Evolutionary conservation across 805 yeast genomes (phyloP).

Genomic region (Lipomyces kockii): DNA sequence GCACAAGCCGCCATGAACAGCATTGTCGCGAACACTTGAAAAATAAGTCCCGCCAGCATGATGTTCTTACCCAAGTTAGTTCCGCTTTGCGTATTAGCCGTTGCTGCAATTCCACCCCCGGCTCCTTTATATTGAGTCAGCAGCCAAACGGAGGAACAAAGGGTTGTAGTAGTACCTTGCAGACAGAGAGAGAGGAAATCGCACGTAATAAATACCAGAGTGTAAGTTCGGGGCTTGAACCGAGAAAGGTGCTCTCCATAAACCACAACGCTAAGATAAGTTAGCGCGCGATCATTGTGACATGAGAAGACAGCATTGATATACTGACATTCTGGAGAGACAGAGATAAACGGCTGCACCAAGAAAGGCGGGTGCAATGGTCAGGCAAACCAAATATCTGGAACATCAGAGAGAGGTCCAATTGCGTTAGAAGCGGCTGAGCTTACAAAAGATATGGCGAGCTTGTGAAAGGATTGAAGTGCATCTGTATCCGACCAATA

Average conservation of each 20-base stretch:
- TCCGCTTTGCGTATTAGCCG: background rate
- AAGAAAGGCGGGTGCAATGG: constrained; percentile 8
- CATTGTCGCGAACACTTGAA: background rate
- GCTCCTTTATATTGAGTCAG: constrained; percentile 1
- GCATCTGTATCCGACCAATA: constrained; percentile 4
- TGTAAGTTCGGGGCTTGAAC: constrained; percentile 8
- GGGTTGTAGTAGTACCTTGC: background rate
- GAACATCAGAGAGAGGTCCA: background rate
- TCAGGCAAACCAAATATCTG: constrained; percentile 1
- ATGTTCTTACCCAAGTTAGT: background rate
- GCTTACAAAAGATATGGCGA: constrained; percentile 7
- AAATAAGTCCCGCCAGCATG: constrained; percentile 6
- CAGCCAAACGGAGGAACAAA: background rate
- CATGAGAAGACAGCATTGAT: background rate
- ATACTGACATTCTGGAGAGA: constrained; percentile 4
- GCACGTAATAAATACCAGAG: background rate
- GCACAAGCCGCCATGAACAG: constrained; percentile 3
- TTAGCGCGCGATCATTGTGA: background rate
- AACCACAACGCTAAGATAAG: background rate
- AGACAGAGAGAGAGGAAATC: constrained; percentile 4
- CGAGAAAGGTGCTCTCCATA: constrained; percentile 4
- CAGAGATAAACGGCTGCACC: constrained; percentile 7
- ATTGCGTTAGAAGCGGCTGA: background rate
- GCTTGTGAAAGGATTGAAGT: constrained; percentile 1
- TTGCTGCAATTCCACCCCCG: constrained; percentile 9